A percentile compares a stretch with the other conserved stretches of the same genome.
Evolutionary conservation across 257 asterid species (phyloP).

Genomic region (Jacaranda copaia): DNA sequence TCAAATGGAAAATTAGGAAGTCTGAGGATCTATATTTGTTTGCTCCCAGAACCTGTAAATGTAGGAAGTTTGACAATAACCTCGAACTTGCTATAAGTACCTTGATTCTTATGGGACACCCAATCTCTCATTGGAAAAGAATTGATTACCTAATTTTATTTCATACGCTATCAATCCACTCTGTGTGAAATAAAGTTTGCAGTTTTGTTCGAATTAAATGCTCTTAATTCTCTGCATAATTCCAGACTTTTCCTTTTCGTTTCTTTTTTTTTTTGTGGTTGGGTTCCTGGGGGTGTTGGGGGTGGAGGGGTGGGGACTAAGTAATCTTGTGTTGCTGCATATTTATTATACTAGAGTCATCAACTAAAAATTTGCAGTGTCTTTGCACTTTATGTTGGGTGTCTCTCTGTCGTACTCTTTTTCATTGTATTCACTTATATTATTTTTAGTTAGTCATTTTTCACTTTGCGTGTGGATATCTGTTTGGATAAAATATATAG

Average conservation of each 20-base stretch:
- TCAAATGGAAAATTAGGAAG: constrained; percentile 3
- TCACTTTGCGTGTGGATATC: neutral
- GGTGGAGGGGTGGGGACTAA: too few species aligned
- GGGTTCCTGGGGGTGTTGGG: too few species aligned
- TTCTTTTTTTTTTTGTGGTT: too few species aligned
- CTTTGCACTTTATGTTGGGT: neutral
- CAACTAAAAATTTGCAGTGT: constrained; percentile 2
- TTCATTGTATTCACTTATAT: neutral
- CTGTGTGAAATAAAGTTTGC: neutral
- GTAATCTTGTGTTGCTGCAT: neutral
- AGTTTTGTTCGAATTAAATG: constrained; percentile 2
- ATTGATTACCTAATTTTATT: neutral
- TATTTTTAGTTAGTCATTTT: constrained; percentile 5
- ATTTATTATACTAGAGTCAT: neutral
- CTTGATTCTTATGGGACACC: neutral
- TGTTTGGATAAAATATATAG: neutral
- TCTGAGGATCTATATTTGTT: constrained; percentile 10
- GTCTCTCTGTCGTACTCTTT: neutral
- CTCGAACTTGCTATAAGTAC: constrained; percentile 7
- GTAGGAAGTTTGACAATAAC: neutral
- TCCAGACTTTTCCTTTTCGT: constrained; percentile 11
- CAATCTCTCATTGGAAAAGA: neutral
- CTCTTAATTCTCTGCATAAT: constrained; percentile 2
- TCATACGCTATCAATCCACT: neutral
- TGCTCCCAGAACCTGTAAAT: neutral